Evolutionary conservation across 2,329 filamentous ascomycete species (phyloP).

Genomic region (Diaporthe helianthi): DNA sequence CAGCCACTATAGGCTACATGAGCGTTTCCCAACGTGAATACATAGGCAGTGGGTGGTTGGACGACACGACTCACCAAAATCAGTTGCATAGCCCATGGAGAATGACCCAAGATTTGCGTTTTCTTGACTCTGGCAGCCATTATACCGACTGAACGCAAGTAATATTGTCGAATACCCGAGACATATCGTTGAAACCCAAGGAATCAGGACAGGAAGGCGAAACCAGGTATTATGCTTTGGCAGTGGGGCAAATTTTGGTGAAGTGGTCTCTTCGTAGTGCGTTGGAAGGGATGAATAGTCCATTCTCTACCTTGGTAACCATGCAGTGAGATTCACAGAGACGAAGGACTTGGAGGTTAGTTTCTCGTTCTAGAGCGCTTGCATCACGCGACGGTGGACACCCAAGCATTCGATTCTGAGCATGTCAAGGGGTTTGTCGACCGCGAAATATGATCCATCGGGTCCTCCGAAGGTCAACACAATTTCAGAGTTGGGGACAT

Average conservation of each 20-base stretch:
- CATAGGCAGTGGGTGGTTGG: not conserved
- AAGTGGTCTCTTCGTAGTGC: not conserved
- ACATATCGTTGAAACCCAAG: not conserved
- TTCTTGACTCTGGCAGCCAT: not conserved
- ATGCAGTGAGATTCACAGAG: not conserved
- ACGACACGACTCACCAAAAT: not conserved
- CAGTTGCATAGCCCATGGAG: not conserved
- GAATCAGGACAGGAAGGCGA: not conserved
- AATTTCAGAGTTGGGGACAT: not conserved
- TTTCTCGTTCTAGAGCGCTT: not conserved
- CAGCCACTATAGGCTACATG: not conserved
- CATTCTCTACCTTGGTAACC: not conserved
- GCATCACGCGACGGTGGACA: not conserved
- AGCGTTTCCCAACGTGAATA: not conserved
- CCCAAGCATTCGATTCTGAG: not conserved
- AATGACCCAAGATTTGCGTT: not conserved
- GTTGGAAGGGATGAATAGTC: not conserved
- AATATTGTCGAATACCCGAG: not conserved
- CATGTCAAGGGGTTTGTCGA: not conserved
- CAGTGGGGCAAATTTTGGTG: not conserved
- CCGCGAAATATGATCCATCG: not conserved
- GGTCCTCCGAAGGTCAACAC: not conserved
- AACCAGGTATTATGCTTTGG: not conserved
- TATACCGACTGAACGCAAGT: not conserved
- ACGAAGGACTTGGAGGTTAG: not conserved